phyloP scores from a whole-genome alignment of 2,329 filamentous ascomycete genomes.

The Akanthomyces lecanii region DNA sequence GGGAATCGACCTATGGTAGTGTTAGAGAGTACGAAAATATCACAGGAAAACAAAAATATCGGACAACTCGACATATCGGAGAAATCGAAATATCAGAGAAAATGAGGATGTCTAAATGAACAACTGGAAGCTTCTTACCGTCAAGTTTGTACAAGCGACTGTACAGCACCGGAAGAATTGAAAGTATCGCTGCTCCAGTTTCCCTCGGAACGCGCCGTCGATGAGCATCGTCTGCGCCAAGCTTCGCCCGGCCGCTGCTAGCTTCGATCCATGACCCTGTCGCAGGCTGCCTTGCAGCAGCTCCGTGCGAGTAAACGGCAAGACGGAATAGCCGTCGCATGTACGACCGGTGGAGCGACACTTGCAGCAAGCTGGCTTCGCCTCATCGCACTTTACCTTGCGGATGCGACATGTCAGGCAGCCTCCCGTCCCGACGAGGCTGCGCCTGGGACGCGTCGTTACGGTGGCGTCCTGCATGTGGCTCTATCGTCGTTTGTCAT shows the following conservation, averaged over 20 bases:
- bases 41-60: too few relatives aligned
- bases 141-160: not conserved
- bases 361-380: not conserved
- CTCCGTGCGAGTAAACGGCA: conserved; percentile 6
- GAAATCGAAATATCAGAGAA: too few relatives aligned
- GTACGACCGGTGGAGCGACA: conserved; percentile 1
- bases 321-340: conserved; percentile 6
- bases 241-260: not conserved
- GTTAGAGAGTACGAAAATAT: not conserved
- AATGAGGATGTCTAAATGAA: too few relatives aligned
- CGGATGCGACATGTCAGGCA: conserved; percentile 13
- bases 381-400: conserved; percentile 14
- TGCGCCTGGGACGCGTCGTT: not conserved
- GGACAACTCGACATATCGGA: too few relatives aligned
- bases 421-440: not conserved
- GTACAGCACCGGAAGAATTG: conserved; percentile 9
- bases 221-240: conserved; percentile 3
- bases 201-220: not conserved
- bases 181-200: not conserved
- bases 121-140: not conserved
- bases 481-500: not conserved
- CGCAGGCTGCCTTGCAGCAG: conserved; percentile 1
- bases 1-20: not conserved
- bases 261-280: not conserved
- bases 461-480: not conserved